Conservation (phyloP, 768 basidiomycete genomes). For the Auriscalpium orientale region DNA sequence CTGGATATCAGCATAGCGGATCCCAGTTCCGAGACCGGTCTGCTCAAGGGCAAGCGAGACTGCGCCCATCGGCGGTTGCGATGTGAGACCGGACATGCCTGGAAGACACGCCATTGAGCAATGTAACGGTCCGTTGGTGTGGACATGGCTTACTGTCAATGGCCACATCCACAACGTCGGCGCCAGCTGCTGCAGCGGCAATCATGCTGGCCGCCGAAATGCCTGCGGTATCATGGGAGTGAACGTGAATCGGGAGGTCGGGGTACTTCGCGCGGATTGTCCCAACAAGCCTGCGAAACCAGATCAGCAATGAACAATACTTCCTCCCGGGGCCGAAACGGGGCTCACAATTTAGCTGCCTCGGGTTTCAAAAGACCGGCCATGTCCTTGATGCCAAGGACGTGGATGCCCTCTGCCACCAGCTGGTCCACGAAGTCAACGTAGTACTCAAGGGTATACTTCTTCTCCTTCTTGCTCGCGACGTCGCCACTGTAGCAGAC, state of each 20-base stretch:
- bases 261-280: constrained; percentile 95
- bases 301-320: too few species aligned
- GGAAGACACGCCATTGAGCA: neutral
- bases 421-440: constrained; percentile 92
- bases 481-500: constrained; percentile 99
- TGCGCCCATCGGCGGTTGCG: constrained; percentile 98
- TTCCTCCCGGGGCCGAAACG: neutral
- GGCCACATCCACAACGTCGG: constrained; percentile 95
- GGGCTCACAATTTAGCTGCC: constrained; percentile 81
- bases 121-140: too few species aligned
- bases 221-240: constrained; percentile 99
- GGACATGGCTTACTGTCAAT: constrained; percentile 75
- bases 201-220: constrained; percentile 98
- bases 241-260: constrained; percentile 96
- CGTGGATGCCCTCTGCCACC: constrained; percentile 90
- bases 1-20: constrained; percentile 94
- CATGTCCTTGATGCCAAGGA: constrained; percentile 98
- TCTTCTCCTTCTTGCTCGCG: constrained; percentile 87
- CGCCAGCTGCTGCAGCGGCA: constrained; percentile 92
- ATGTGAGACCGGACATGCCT: constrained; percentile 98
- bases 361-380: constrained; percentile 93
- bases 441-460: constrained; percentile 97
- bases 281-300: constrained; percentile 64
- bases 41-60: constrained; percentile 94
- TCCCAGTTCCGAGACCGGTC: constrained; percentile 88